These are phyloP conservation scores for Globisporangium viniferum DNA, from an alignment of 352 stramenopile genomes.

Conservation along the genomic window DNA sequence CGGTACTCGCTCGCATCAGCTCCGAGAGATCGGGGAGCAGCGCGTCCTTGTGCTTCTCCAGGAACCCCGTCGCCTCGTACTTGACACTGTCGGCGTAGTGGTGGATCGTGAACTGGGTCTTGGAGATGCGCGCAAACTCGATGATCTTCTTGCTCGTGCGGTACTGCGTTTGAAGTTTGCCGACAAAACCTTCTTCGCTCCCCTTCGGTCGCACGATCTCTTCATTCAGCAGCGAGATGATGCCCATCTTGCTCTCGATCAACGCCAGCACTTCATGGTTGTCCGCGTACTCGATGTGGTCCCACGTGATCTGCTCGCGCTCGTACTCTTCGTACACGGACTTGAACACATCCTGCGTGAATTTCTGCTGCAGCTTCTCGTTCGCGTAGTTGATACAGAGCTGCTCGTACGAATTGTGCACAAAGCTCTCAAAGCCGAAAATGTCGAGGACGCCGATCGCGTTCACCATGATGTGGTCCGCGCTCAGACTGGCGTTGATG, in stretches of 20 bases:
- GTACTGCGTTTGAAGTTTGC: conserved; percentile 50
- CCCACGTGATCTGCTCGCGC: conserved; percentile 69
- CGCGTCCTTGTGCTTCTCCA: conserved; percentile 95
- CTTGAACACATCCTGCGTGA: conserved; percentile 90
- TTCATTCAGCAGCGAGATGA: conserved; percentile 84
- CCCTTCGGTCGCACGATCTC: conserved; percentile 79
- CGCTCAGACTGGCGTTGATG: conserved; percentile 78
- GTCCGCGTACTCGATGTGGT: conserved; percentile 78
- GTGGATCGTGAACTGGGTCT: conserved; percentile 89
- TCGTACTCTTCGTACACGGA: conserved; percentile 64
- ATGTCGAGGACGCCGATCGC: conserved; percentile 89
- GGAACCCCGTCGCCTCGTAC: conserved; percentile 89
- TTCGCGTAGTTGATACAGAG: conserved; percentile 86
- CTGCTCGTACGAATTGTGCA: conserved; percentile 92
- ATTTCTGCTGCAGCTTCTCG: conserved; percentile 85
- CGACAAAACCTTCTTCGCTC: conserved; percentile 64
- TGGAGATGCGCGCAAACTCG: conserved; percentile 62
- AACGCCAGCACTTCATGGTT: conserved; percentile 74
- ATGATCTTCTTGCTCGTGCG: conserved; percentile 55
- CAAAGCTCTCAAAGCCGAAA: conserved; percentile 89
- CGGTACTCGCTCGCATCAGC: conserved; percentile 52
- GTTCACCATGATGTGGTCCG: conserved; percentile 24
- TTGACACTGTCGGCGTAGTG: conserved; percentile 93
- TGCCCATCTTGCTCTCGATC: conserved; percentile 72
- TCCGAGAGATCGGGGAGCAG: conserved; percentile 90